Evolutionary conservation across 202 grass and related monocot genomes (phyloP), one percentile per base, ranked within the genome.

Genomic region (Schoenoplectus triqueter): DNA sequence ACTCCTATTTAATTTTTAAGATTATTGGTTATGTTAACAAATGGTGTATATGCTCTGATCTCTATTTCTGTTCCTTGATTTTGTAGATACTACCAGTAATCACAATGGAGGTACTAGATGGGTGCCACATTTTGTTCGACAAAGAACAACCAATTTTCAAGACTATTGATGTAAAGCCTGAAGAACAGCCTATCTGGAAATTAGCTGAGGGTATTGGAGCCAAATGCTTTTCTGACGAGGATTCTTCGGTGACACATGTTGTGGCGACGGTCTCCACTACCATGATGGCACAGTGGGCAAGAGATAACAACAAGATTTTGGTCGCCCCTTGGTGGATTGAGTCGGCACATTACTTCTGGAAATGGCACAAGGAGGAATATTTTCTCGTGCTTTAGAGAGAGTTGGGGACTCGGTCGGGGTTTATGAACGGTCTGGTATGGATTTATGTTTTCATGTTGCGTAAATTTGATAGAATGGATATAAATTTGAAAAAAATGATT

Each of bases 91-190:
- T 98, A 44, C 90, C 87, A 82, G 60, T 1, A 10, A 85, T 98
- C 8, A 84, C 89, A 2, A 86, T 80, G 71, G 89, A 93, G 55
- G 70, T 95, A 60, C 84, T 98, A 62, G 54, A 90, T 55, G 92
- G 88, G 8, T 98, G 95, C 78, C 89, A 93, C n/a, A 66, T 95
- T 19, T 83, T 98, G 51, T 98, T 98, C 86, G 92, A 88, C 71
- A 66, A 87, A 59, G 83, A 59, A 59, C 56, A 59, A 14, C 14
- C 56, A 0, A 59, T 93, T 42, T 93, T 93, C 59, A 59, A 59
- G 0, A 87, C 87, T 18, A 72, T 44, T 10, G 84, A 80, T 2
- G 18, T 67, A 6, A 56, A 31, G 0, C 49, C 80, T n/a, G 44
- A 89, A 64, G 80, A 94, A 51, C 89, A 94, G 73, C 80, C 59